Evolutionary conservation across 2,329 filamentous ascomycete genomes (phyloP), one percentile per base, ranked within the genome.

Genomic region (Bipolaris bicolor): DNA sequence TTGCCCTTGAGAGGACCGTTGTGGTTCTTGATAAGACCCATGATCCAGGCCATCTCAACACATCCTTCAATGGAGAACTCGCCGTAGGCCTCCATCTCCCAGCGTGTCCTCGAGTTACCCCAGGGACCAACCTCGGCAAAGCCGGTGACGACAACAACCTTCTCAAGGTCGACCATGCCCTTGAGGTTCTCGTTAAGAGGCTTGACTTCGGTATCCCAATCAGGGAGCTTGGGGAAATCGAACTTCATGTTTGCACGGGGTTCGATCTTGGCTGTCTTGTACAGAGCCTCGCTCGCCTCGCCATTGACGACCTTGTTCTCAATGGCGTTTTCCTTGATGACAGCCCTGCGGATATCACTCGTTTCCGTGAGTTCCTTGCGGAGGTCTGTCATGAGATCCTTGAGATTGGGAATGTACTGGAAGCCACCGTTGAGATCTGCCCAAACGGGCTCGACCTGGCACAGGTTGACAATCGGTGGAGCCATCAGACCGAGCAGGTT

Each of bases 11-110:
- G 87, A 31, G 89, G 88, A 16, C 95, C 95, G 69, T 98, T 98
- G 83, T 97, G 91, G 78, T 99, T 96, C 84, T 94, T 97, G 82
- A 99, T 98, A 58, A 98, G 87, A 73, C 95, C 95, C 94, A 98
- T 99, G 78, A 99, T 92, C 95, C 95, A 99, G 31, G 95, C 93
- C 95, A 99, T 99, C 80, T 99, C 95, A 59, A 99, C 90, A 72
- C 95, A 98, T 29, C 95, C 95, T 78, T 99, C 96, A 13, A 99
- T 86, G 7, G 95, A 98, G 82, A 99, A 99, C 73, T 97, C 86
- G 74, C 95, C 95, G 66, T 93, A 88, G 1, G 95, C 93, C 78
- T 99, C 95, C 94, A 99, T 99, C 82, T 99, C 95, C 95, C 95
- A 99, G 61, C 95, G 88, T 44, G 95, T 99, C 71, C 95, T 88